These are phyloP conservation scores for Fraxinus platypoda DNA, from an alignment of 305 asterid genomes.

Conservation along the genomic window DNA sequence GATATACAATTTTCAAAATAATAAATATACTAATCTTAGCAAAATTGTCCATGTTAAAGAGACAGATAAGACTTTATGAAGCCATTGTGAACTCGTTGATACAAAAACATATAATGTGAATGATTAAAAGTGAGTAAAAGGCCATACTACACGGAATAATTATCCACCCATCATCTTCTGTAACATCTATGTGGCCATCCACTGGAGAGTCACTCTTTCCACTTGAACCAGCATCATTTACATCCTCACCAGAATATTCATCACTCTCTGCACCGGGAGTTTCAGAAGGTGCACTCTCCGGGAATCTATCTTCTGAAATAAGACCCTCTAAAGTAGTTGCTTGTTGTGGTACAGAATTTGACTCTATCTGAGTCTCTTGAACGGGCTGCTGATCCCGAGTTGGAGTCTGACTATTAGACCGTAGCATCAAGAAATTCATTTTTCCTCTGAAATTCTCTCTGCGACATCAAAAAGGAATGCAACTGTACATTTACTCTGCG, in stretches of 20 bases:
- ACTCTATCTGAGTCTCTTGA: conserved; percentile 45
- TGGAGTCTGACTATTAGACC: conserved; percentile 74
- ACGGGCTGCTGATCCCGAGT: conserved; percentile 49
- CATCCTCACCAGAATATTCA: conserved; percentile 39
- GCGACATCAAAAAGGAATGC: conserved; percentile 19
- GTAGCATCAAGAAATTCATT: conserved; percentile 89
- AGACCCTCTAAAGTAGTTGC: conserved; percentile 60
- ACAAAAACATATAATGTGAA: background rate
- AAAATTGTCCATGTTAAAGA: background rate
- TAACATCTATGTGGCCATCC: conserved; percentile 69
- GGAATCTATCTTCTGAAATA: conserved; percentile 54
- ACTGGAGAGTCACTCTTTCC: conserved; percentile 39
- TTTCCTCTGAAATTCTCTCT: conserved; percentile 41
- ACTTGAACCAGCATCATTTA: conserved; percentile 30
- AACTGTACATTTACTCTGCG: conserved; percentile 8
- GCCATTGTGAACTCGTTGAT: background rate
- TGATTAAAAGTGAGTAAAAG: conserved; percentile 27
- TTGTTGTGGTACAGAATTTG: conserved; percentile 39
- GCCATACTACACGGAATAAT: conserved; percentile 69
- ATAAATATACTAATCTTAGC: background rate
- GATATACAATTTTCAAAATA: background rate
- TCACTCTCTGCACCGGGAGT: conserved; percentile 29
- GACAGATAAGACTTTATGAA: background rate
- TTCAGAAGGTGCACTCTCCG: conserved; percentile 33
- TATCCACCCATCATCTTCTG: conserved; percentile 73